Evolutionary conservation across 2,329 filamentous ascomycete species (phyloP).

Genomic region (Fusarium oligoseptatum): DNA sequence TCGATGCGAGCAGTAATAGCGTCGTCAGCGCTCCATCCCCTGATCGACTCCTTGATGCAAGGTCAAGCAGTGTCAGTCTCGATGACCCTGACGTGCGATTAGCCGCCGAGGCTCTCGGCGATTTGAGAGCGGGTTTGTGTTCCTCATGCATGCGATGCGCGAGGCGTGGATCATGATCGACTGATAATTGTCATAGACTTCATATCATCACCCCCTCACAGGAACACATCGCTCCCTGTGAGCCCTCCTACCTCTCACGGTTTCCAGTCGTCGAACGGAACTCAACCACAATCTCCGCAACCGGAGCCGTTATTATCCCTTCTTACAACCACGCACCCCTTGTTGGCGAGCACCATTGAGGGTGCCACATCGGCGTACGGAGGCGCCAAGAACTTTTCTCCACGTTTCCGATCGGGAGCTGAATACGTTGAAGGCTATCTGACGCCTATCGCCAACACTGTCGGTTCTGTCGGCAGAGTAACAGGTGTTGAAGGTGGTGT

Average conservation of each 20-base stretch:
- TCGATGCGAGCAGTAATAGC: conserved; percentile 59
- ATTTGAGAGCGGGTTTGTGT: conserved; percentile 75
- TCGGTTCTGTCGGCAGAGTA: conserved; percentile 83
- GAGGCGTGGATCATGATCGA: conserved; percentile 13
- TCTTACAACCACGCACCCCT: conserved; percentile 87
- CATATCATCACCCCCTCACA: conserved; percentile 71
- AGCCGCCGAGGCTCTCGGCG: conserved; percentile 81
- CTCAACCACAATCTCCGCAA: conserved; percentile 60
- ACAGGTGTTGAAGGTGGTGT: conserved; percentile 91
- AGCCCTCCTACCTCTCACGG: conserved; percentile 52
- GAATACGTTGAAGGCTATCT: conserved; percentile 93
- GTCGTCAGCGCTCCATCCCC: conserved; percentile 60
- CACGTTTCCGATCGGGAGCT: conserved; percentile 87
- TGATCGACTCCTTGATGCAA: conserved; percentile 59
- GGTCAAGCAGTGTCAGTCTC: conserved; percentile 67
- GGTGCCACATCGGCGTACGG: conserved; percentile 88
- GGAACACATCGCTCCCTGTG: conserved; percentile 57
- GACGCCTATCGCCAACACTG: conserved; percentile 86
- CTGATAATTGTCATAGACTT: conserved; percentile 65
- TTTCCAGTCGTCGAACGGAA: conserved; percentile 42
- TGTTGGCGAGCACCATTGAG: conserved; percentile 87
- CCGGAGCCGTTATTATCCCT: conserved; percentile 87
- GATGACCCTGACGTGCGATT: conserved; percentile 77
- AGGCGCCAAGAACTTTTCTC: conserved; percentile 89
- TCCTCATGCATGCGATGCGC: conserved; percentile 6